Percentiles rank a stretch among this genome's conserved stretches.
Evolutionary conservation across 164 flowering plant genomes (phyloP).

Genomic region (Aristolochia californica): DNA sequence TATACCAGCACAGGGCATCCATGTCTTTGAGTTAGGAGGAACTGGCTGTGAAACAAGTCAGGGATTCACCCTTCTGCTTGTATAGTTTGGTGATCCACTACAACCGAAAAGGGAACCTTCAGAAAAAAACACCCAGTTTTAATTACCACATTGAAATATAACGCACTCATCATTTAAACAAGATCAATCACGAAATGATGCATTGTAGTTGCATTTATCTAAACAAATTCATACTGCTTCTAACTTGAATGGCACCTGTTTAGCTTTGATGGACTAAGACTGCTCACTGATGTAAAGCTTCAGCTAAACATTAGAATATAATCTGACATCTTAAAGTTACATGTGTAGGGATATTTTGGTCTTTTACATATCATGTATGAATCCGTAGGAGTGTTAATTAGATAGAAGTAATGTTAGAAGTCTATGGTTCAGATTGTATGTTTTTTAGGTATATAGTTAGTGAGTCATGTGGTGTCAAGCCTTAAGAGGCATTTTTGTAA

Average conservation of each 20-base stretch:
- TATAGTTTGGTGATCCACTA: conserved; percentile 19
- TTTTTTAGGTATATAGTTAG: too few relatives aligned
- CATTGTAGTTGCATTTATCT: too few relatives aligned
- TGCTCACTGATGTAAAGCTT: background rate
- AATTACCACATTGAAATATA: background rate
- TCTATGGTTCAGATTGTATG: too few relatives aligned
- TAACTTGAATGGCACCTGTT: background rate
- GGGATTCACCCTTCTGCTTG: background rate
- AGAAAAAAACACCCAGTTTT: background rate
- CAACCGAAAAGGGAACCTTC: conserved; percentile 31
- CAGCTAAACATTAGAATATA: background rate
- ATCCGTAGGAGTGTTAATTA: too few relatives aligned
- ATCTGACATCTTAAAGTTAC: background rate
- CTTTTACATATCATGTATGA: too few relatives aligned
- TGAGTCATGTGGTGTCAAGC: too few relatives aligned
- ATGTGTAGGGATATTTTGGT: too few relatives aligned
- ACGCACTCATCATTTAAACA: too few relatives aligned
- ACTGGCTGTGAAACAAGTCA: background rate
- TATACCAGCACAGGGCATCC: conserved; percentile 36
- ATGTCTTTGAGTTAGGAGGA: conserved; percentile 18
- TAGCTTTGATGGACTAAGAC: background rate
- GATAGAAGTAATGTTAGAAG: too few relatives aligned
- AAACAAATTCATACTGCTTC: too few relatives aligned
- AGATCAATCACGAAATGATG: too few relatives aligned
- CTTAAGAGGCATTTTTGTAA: too few relatives aligned